These are phyloP conservation scores for Lipomyces lipofer DNA, from an alignment of 805 yeast species.

Conservation along the genomic window DNA sequence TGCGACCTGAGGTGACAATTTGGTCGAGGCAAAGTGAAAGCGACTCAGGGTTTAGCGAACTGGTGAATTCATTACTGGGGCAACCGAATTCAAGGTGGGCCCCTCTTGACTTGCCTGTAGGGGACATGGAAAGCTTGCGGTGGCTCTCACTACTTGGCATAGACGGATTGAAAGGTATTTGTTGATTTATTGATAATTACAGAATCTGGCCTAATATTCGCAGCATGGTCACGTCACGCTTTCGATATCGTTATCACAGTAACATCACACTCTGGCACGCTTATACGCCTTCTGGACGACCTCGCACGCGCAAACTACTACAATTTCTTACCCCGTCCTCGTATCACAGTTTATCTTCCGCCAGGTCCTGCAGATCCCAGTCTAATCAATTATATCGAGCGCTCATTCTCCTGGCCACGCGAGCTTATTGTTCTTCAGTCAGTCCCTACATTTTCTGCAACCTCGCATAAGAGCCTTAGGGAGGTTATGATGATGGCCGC, in stretches of 20 bases:
- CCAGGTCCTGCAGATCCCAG: constrained; percentile 26
- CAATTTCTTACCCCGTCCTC: constrained; percentile 25
- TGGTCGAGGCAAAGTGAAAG: constrained; percentile 28
- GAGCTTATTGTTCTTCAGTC: constrained; percentile 22
- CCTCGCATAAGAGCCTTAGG: neutral
- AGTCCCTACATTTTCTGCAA: constrained; percentile 1
- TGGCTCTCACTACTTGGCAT: constrained; percentile 22
- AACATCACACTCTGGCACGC: constrained; percentile 19
- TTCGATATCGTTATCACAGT: constrained; percentile 27
- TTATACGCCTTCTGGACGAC: constrained; percentile 21
- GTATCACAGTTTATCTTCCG: constrained; percentile 26
- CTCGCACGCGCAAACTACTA: constrained; percentile 23
- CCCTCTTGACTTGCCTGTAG: constrained; percentile 28
- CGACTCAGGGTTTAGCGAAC: constrained; percentile 12
- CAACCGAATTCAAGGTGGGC: constrained; percentile 19
- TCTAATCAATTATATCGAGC: constrained; percentile 22
- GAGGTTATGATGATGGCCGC: constrained; percentile 17
- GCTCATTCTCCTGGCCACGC: constrained; percentile 19
- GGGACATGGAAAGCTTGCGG: constrained; percentile 12
- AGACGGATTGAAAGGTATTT: constrained; percentile 13
- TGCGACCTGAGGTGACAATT: constrained; percentile 20
- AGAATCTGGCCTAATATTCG: neutral
- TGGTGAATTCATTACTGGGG: constrained; percentile 16
- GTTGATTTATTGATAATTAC: too few relatives aligned
- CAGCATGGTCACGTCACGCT: constrained; percentile 25